phyloP scores from a whole-genome alignment of 192 early-diverging fungal species.

The Entomortierella parvispora region DNA sequence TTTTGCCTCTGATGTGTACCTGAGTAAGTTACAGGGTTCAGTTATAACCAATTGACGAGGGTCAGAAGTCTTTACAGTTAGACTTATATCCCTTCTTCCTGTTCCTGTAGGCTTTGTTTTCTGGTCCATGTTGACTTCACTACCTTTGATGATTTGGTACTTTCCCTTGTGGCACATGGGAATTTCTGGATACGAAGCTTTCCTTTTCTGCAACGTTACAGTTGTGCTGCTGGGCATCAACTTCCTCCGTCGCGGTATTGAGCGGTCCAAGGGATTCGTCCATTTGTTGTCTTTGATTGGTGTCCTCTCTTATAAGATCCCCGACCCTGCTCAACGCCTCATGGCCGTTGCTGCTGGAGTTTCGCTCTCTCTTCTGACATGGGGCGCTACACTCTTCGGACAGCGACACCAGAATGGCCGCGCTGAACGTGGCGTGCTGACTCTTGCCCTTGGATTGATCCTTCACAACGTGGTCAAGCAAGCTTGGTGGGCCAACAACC shows the following conservation, averaged over 20 bases:
- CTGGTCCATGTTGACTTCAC: conserved; percentile 84
- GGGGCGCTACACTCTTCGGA: conserved; percentile 68
- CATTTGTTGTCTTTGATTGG: conserved; percentile 70
- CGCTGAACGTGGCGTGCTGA: conserved; percentile 70
- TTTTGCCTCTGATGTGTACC: conserved; percentile 75
- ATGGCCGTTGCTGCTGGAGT: conserved; percentile 66
- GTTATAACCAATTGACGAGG: neutral
- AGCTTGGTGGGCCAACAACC: conserved; percentile 83
- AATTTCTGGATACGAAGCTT: conserved; percentile 81
- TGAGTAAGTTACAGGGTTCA: conserved; percentile 51
- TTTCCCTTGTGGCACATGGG: conserved; percentile 91
- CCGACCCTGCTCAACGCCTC: conserved; percentile 67
- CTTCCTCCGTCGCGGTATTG: conserved; percentile 61
- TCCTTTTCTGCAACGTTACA: conserved; percentile 69
- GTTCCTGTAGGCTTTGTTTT: conserved; percentile 70
- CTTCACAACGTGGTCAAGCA: conserved; percentile 76
- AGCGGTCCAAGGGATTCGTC: conserved; percentile 62
- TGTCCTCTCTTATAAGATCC: conserved; percentile 67
- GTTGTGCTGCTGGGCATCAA: conserved; percentile 69
- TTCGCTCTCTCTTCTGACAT: conserved; percentile 64
- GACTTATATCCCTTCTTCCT: neutral
- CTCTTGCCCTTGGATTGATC: conserved; percentile 76
- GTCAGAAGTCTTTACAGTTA: neutral
- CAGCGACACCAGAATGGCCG: conserved; percentile 60
- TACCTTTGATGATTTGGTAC: conserved; percentile 80